Evolutionary conservation across 164 flowering plant genomes (phyloP), one percentile per base, ranked within the genome.

Genomic region (Berberis vulgaris): DNA sequence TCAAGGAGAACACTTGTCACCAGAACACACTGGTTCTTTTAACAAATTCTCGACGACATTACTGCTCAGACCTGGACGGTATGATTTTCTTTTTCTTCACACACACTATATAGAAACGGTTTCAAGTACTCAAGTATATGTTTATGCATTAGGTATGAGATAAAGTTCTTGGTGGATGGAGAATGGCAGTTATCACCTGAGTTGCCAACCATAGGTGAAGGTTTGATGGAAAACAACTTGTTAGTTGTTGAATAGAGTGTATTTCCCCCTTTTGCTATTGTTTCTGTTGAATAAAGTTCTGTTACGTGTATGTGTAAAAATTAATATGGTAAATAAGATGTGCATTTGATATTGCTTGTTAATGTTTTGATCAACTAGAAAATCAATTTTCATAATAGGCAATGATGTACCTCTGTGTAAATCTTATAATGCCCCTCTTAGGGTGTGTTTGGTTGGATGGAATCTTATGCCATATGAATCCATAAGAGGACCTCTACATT

Each of bases 21-120:
- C 91, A 26, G 95, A 94, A 54, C 88, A 86, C 60, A 80, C 79
- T 49, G 95, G 87, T 59, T 83, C 82, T 44, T 81, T 75, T 70
- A 79, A 81, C 6, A 82, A 74, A 64, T 93, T 93, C 77, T 83
- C 92, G 10, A 76, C 98, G 12, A 80, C 84, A 1, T 69, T 90
- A 67, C 67, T 81, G 85, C 98, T 94, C 47, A 81, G 95, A 75
- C 97, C 95, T 65, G 98, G 98, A 77, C 73, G 95, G 97, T 90
- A 80, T 8, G 45, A 1, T 13, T 60, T 53, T 50, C 53, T 55
- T 40, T 39, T 38, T 9, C 44, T 11, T 41, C 63, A 47, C 44
- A 41, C 62, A 43, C 42, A 0, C 50, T 63, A 58, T 66, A 13
- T 56, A 5, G 62, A 11, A 52, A 10, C 49, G 5, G 4, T 26